Base-by-base conservation (phyloP, 208 protist genomes). In the Novymonas esmeraldas region DNA sequence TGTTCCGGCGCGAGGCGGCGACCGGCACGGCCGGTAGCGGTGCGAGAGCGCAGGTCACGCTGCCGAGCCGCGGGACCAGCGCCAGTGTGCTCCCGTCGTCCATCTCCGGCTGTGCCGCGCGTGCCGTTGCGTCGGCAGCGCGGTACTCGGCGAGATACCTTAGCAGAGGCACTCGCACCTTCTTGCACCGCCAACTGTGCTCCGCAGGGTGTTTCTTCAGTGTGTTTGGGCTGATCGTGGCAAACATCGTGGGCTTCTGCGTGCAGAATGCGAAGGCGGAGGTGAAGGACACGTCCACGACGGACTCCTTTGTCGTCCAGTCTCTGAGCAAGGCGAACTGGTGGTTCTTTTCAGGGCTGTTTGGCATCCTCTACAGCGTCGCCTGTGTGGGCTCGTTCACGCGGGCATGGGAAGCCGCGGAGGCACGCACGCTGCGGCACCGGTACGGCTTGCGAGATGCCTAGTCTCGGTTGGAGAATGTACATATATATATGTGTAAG, bases 161-260 rank as follows among this genome's bases (percentile, higher is more conserved):
- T 2, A 48, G 42, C 3, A 20, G 42, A 18, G 2, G 28, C 22
- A 24, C 13, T 2, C 44, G 39, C 36, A 36, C 42, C 4, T 31
- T 14, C 11, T 4, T 77, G 2, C 87, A 79, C n/a, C 74, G 73
- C 18, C 50, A 55, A 13, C 11, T 93, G 1, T 52, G 69, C n/a
- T 63, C 69, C 4, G 6, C 76, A 41, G 75, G 73, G 33, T 57
- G 73, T 26, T 52, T 38, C 31, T 36, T 77, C 1, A 61, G 64
- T n/a, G 81, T 89, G 60, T 56, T 81, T 7, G 56, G 65, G 13
- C 56, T 92, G 16, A 76, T 87, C 34, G 73, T 82, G 14, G 76
- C 67, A 6, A 92, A 92, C 45, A 64, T 92, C 24, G 70, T 92
- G 10, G 87, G 87, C 29, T 93, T 87, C 63, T 70, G 56, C 38